Base-by-base conservation (phyloP, 805 yeast species). In the Ogataea neopini region DNA sequence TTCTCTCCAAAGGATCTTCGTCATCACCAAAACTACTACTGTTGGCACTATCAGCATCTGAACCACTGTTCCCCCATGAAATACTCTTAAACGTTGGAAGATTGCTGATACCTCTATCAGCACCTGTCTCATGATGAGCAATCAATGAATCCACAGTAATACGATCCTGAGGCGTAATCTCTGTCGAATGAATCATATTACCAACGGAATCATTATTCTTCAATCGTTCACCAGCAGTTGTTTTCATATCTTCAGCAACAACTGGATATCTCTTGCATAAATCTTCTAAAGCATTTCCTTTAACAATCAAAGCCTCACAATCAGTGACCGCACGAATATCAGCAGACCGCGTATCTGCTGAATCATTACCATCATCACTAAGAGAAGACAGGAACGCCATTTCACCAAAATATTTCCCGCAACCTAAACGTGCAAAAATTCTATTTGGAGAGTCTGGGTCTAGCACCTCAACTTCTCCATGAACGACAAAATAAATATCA, bases 391-490 rank as follows among this genome's bases (percentile, higher is more conserved):
- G 64, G 55, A 85, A 86, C 0, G 88, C 78, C 83, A 85, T 82
- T 62, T 85, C 92, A 18, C 94, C 94, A 66, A 86, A 84, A 64
- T 83, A 84, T 28, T 81, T 75, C 17, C 86, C 88, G 13, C 79
- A 65, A 2, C 79, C 74, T 20, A 86, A 66, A 48, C 88, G 72
- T 3, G 87, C 89, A 32, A 81, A 61, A 1, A 75, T 68, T 29
- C 67, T 64, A 15, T 68, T 66, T 23, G 67, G 57, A 2, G 68
- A 65, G 40, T 70, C 80, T 2, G 59, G 54, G 42, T 63, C 56
- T 7, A 84, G 49, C 0, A 84, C 88, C 60, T 86, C 91, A 4
- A 84, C 87, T 55, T 80, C 84, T 8, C 94, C 94, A 53, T 70
- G 73, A 7, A 82, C 77, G 20, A 86, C 75, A 57, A 86, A 83